These are phyloP conservation scores for Monilinia laxa DNA, from an alignment of 2,329 filamentous ascomycete genomes.

Conservation along the genomic window DNA sequence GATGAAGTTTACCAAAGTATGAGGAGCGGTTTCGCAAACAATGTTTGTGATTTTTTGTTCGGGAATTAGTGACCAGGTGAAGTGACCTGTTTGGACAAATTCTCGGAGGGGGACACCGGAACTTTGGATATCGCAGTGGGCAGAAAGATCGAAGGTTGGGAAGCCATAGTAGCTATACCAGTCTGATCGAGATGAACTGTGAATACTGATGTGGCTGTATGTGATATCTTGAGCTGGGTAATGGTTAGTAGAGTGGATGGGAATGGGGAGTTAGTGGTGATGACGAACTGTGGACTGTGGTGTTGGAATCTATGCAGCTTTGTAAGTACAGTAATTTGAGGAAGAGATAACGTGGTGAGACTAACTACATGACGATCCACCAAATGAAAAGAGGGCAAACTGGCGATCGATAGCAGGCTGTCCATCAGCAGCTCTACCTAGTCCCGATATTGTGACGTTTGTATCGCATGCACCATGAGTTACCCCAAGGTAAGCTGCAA, in stretches of 20 bases:
- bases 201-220: slow-evolving; percentile 17
- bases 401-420: slow-evolving; percentile 2
- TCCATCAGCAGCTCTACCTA: slow-evolving; percentile 11
- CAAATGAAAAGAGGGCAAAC: slow-evolving; percentile 10
- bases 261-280: background rate
- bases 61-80: slow-evolving; percentile 13
- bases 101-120: slow-evolving; percentile 13
- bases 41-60: slow-evolving; percentile 20
- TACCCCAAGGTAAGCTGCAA: slow-evolving; percentile 1
- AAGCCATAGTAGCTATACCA: slow-evolving; percentile 17
- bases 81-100: slow-evolving; percentile 9
- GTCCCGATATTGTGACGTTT: slow-evolving; percentile 16
- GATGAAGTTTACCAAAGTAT: slow-evolving; percentile 13
- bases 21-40: slow-evolving; percentile 11
- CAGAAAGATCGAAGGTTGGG: slow-evolving; percentile 8
- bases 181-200: slow-evolving; percentile 4
- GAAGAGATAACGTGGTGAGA: background rate
- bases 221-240: background rate
- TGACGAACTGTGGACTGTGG: slow-evolving; percentile 3
- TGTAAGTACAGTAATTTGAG: background rate
- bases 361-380: slow-evolving; percentile 11
- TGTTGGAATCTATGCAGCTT: background rate
- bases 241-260: background rate
- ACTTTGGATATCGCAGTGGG: slow-evolving; percentile 14
- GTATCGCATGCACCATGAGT: slow-evolving; percentile 14